Percentiles rank a stretch among this genome's conserved stretches.
Evolutionary conservation across 2,329 filamentous ascomycete genomes (phyloP).

Genomic region (Beauveria pseudobassiana): DNA sequence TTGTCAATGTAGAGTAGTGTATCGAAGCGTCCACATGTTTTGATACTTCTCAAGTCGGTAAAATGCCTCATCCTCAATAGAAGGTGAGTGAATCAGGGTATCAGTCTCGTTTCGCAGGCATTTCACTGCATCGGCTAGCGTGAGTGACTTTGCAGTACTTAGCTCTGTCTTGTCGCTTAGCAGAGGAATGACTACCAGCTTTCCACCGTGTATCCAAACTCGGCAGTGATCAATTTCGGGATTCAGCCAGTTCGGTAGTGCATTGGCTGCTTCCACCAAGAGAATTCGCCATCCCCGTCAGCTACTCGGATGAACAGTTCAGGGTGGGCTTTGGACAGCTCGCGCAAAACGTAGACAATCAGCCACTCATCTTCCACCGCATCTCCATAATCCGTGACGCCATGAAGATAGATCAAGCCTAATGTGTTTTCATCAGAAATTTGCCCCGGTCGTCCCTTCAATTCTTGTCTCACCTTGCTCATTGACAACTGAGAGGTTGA

Average conservation of each 20-base stretch:
- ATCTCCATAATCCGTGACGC: conserved; percentile 82
- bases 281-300: conserved; percentile 90
- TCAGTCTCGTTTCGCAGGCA: conserved; percentile 50
- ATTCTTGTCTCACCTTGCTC: conserved; percentile 39
- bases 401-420: conserved; percentile 59
- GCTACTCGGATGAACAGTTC: conserved; percentile 75
- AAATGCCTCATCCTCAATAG: conserved; percentile 83
- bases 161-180: conserved; percentile 24
- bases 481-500: conserved; percentile 61
- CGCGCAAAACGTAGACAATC: conserved; percentile 79
- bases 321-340: conserved; percentile 65
- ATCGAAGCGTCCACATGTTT: conserved; percentile 62
- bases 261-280: conserved; percentile 85
- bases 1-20: conserved; percentile 65
- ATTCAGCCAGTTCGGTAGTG: conserved; percentile 81
- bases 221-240: conserved; percentile 84
- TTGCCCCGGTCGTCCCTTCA: neutral
- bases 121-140: conserved; percentile 55
- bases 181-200: conserved; percentile 65
- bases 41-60: conserved; percentile 78
- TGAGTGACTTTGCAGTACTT: conserved; percentile 38
- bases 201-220: conserved; percentile 78
- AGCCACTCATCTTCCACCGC: conserved; percentile 97
- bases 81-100: conserved; percentile 60
- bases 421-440: conserved; percentile 3